Percentiles rank a stretch among this genome's conserved stretches.
Conservation (phyloP, 2,329 filamentous ascomycete species). For the Phymatotrichopsis omnivora region DNA sequence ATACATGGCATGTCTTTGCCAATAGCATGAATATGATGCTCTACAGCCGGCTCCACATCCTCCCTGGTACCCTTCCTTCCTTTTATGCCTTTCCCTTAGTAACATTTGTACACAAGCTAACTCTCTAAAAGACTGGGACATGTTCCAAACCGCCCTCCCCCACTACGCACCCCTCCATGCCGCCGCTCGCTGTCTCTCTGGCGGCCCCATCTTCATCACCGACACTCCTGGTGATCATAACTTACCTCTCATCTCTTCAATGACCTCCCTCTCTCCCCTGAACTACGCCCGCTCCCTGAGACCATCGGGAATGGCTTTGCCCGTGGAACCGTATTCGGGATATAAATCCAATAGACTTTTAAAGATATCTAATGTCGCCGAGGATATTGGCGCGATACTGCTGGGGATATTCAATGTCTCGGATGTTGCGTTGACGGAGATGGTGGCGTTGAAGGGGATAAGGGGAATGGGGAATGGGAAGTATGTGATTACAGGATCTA, state of each 20-base stretch:
- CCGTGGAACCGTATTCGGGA: conserved; percentile 12
- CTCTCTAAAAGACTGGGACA: conserved; percentile 50
- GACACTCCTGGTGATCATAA: conserved; percentile 79
- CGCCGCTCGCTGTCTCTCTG: conserved; percentile 77
- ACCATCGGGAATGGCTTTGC: conserved; percentile 13
- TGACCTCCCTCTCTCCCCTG: conserved; percentile 9
- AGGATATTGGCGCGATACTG: conserved; percentile 1
- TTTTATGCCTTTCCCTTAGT: neutral
- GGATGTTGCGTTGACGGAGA: conserved; percentile 46
- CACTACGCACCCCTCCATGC: conserved; percentile 80
- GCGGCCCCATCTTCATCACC: conserved; percentile 89
- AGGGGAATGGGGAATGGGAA: conserved; percentile 36
- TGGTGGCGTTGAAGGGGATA: conserved; percentile 52
- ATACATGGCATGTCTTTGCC: conserved; percentile 90
- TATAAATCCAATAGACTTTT: conserved; percentile 14
- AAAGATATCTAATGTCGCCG: conserved; percentile 8
- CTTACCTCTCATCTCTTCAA: conserved; percentile 50
- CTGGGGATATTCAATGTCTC: conserved; percentile 68
- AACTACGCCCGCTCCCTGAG: conserved; percentile 3
- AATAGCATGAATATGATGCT: conserved; percentile 85
- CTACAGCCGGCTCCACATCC: conserved; percentile 70
- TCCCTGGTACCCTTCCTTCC: conserved; percentile 53
- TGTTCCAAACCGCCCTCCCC: conserved; percentile 57
- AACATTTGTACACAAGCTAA: conserved; percentile 15
- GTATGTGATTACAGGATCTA: conserved; percentile 67